Evolutionary conservation across 768 basidiomycete species (phyloP), one percentile per base, ranked within the genome.

Genomic region (Lanmaoa pseudosensibilis): DNA sequence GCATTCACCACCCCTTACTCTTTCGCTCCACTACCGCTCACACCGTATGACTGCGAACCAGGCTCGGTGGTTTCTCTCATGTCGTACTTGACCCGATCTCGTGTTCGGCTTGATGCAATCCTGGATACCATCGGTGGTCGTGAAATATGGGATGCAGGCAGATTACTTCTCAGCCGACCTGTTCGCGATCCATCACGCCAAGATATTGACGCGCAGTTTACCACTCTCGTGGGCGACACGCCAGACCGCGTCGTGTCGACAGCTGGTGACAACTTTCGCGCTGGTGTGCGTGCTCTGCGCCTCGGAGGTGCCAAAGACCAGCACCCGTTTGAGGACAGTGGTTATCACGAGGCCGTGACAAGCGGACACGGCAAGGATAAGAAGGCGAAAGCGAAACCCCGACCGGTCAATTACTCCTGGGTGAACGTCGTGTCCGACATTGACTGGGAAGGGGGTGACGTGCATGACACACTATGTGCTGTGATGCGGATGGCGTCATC

Each of bases 61-160:
- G 55, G 50, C 12, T 72, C 72, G 2, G 43, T 60, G 13, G 40
- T 62, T 13, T 58, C 72, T 27, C 66, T 71, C 30, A 55, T 68
- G 50, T 64, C 64, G 33, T 72, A 65, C 51, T 50, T 72, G 38
- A 50, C 47, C 8, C 62, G 68, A 15, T 69, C 75, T 25, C 64
- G 63, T 21, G 59, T 73, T 34, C 62, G 66, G 34, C 89, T 94
- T 69, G 92, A 95, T 67, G 88, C 84, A 21, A 80, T 97, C 3
- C 69, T 95, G 58, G 94, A 96, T 69, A 89, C 88, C 2, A 73
- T 92, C 18, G 94, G 94, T 4, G 92, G 94, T 16, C 81, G 81
- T 65, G 84, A 82, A 38, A 79, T 94, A 36, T 91, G 92, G 81
- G 87, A 90, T 60, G 87, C 85, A 5, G 81, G 86, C 3, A 83